Percentiles rank a stretch among this genome's conserved stretches.
Conservation (phyloP, 441 rosid genomes). For the Lepidium campestre region DNA sequence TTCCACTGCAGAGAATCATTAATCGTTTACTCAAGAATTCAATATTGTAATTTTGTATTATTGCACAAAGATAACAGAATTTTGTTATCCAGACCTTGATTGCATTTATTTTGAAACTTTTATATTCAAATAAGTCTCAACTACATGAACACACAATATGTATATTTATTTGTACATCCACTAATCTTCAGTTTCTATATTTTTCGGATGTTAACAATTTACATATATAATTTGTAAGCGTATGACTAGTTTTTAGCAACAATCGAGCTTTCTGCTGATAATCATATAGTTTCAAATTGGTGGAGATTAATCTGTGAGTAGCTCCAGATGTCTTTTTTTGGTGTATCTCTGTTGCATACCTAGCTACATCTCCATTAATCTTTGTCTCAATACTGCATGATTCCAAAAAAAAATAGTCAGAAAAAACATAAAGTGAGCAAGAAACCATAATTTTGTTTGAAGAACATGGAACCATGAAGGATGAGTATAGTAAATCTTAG, state of each 20-base stretch:
- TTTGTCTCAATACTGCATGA: slow-evolving; percentile 52
- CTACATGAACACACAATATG: not conserved
- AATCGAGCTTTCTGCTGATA: slow-evolving; percentile 67
- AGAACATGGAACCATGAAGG: not conserved
- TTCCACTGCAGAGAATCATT: too few relatives aligned
- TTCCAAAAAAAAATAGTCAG: slow-evolving; percentile 8
- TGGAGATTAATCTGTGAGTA: slow-evolving; percentile 46
- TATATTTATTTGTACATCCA: not conserved
- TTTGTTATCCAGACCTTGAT: not conserved
- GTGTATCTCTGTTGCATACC: slow-evolving; percentile 52
- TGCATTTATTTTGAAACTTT: not conserved
- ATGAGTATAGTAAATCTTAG: slow-evolving; percentile 41
- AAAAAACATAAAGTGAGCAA: not conserved
- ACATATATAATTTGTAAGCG: not conserved
- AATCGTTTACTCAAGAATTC: not conserved
- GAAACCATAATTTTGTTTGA: not conserved
- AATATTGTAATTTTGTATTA: not conserved
- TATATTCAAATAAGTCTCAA: not conserved
- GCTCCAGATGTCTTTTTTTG: slow-evolving; percentile 51
- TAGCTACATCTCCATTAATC: slow-evolving; percentile 36
- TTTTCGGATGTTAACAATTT: not conserved
- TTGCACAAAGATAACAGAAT: not conserved
- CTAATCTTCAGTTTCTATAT: not conserved
- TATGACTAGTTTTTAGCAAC: slow-evolving; percentile 56
- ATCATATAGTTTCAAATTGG: slow-evolving; percentile 57